Percentiles rank a stretch among this genome's conserved stretches.
Conservation (phyloP, 2,329 filamentous ascomycete genomes). For the Rutstroemia sp. region DNA sequence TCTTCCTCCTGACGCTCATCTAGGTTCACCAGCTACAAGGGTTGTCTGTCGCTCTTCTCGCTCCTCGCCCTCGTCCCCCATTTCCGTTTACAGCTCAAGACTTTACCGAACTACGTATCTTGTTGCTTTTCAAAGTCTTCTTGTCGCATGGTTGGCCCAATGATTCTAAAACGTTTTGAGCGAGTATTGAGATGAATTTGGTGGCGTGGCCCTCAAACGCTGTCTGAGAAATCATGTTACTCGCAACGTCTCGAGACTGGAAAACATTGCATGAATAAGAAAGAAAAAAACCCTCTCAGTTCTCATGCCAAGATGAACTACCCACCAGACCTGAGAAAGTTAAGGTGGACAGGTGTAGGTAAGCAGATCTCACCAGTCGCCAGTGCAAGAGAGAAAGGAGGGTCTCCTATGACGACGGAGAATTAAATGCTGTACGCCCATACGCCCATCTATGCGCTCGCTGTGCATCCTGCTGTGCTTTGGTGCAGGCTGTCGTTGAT, state of each 20-base stretch:
- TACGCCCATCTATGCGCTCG: neutral
- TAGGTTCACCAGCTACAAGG: too few relatives aligned
- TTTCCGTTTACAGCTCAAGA: too few relatives aligned
- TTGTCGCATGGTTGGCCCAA: neutral
- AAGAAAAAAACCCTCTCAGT: neutral
- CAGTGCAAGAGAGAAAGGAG: neutral
- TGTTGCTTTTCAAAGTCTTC: too few relatives aligned
- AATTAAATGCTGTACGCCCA: neutral
- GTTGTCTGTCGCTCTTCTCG: too few relatives aligned
- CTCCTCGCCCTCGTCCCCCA: too few relatives aligned
- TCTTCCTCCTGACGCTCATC: too few relatives aligned
- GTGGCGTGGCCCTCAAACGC: neutral
- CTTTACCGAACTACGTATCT: too few relatives aligned
- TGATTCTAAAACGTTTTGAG: neutral
- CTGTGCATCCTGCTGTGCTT: neutral
- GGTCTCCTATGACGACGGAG: neutral
- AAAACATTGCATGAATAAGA: conserved; percentile 2
- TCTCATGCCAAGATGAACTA: neutral
- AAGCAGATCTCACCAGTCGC: neutral
- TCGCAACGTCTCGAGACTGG: conserved; percentile 7
- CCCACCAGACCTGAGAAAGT: neutral
- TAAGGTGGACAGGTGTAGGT: neutral
- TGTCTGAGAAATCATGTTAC: conserved; percentile 2
- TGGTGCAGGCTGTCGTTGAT: neutral
- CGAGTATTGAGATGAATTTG: neutral